Base-by-base conservation (phyloP, 129 eudicot genomes). In the Centella asiatica region DNA sequence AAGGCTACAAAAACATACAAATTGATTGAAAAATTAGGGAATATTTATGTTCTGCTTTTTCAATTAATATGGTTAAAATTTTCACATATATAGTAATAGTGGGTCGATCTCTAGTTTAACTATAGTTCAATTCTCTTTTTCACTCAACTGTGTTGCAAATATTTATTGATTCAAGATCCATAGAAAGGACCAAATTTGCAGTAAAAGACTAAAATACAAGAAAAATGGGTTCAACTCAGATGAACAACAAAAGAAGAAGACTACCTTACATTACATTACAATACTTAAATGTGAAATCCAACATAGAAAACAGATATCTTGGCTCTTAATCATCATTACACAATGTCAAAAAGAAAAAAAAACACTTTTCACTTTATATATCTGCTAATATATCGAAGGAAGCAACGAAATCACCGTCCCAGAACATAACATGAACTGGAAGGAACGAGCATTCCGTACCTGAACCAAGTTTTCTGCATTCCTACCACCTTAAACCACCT, bases 401-500 rank as follows among this genome's bases (percentile, higher is more conserved):
- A 47, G n/a, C 14, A 33, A 59, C 48, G 36, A 24, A 34, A 46
- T 33, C 60, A 40, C 47, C 61, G 44, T 34, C 44, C 31, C 36
- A n/a, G 7, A 17, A 60, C 37, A 37, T 13, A 65, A 22, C 24
- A 32, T 8, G 4, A 11, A 46, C 53, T 31, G 12, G 48, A 19
- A 65, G 5, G 45, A n/a, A 23, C 52, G 67, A 31, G 44, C 42
- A 37, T 64, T 46, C 46, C 74, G 33, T 25, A 23, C 24, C 20
- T 45, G 42, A 62, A 57, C 46, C 57, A 10, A 7, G 37, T 66
- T 62, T 62, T 59, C 72, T 39, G 34, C 19, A 57, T 47, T 76
- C 73, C 47, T 47, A 51, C 5, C 60, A 15, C 57, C 55, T 78
- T 70, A 89, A 65, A 53, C 72, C 82, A 83, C 83, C 29, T 76